Evolutionary conservation across 164 flowering plant genomes (phyloP), one percentile per base, ranked within the genome.

Genomic region (Cinnamomum micranthum): DNA sequence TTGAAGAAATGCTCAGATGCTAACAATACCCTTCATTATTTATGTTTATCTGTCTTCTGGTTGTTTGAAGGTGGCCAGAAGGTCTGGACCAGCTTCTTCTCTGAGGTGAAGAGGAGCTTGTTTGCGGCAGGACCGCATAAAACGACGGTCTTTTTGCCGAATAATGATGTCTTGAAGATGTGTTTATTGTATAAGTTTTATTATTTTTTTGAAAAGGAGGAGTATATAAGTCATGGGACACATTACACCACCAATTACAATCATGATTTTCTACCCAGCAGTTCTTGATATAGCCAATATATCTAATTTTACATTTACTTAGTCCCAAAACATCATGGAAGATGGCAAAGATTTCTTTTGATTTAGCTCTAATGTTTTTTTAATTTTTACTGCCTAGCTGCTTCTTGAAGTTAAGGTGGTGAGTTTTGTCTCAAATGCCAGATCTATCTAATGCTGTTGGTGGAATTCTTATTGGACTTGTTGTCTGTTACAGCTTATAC

Each of bases 401-500:
- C n/a, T 20, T 55, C 60, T 55, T 20, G 47, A 41, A 41, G 60
- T 20, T 13, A 55, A 14, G 60, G 6, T 15, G 60, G n/a, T 15
- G 60, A 55, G 60, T 33, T 63, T 78, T 65, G 59, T 80, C 82
- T 74, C 94, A 96, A 98, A 83, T 96, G 73, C 97, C 98, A 71
- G 88, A 91, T 17, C 14, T 91, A 28, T 74, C 71, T 70, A 96
- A 96, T 87, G 97, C 98, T 67, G 85, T 86, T 73, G 99, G 98
- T 65, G 99, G 99, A 67, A 96, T 96, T 83, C 92, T 96, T 63
- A 98, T 96, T 66, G 98, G 99, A 71, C 93, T 96, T 51, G n/a
- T n/a, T n/a, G 93, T 96, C 94, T 51, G 92, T 96, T 74, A 96
- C 97, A 66, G 74, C 87, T 76, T 80, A n/a, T n/a, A n/a, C n/a